Base-by-base conservation (phyloP, 2,329 filamentous ascomycete species). In the Botryotinia narcissicola region DNA sequence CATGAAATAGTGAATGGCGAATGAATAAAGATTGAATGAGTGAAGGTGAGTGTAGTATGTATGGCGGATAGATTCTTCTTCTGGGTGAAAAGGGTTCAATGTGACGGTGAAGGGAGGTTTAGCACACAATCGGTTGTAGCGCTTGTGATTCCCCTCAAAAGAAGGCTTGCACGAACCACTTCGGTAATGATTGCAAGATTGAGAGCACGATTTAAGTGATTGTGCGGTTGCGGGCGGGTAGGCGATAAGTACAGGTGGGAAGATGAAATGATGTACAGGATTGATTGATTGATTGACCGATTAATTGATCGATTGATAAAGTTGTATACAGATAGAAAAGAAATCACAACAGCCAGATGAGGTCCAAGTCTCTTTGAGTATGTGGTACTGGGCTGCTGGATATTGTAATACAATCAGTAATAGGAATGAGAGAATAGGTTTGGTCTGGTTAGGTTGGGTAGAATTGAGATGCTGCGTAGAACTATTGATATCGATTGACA, bases 41-140 rank as follows among this genome's bases (percentile, higher is more conserved):
- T 78, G 76, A 80, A 77, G 79, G 77, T 79, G 75, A 57, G 67
- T 70, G 62, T 68, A 64, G 59, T 40, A 71, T 71, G 71, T 63
- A 54, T 64, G 72, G 75, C 42, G 74, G 73, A 69, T 63, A 63
- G 61, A 63, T 44, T 63, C 61, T 63, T 42, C 37, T 63, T 57
- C 61, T 42, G 25, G n/a, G 35, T 16, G 62, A 57, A 57, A 57
- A 57, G 51, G n/a, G 51, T 51, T 73, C 62, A 74, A 71, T 35
- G 71, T 74, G 74, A 68, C 73, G 73, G 48, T 74, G 59, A 66
- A 42, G 66, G 73, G 70, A 70, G 75, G 75, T n/a, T 64, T 64
- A 64, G 40, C 40, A 64, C 73, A 74, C 72, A 72, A 75, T 76
- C 73, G 76, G 76, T 75, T 74, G 71, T 63, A 77, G 76, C 75